phyloP scores from a whole-genome alignment of 2,329 filamentous ascomycete genomes.

The Rutstroemia sp. region DNA sequence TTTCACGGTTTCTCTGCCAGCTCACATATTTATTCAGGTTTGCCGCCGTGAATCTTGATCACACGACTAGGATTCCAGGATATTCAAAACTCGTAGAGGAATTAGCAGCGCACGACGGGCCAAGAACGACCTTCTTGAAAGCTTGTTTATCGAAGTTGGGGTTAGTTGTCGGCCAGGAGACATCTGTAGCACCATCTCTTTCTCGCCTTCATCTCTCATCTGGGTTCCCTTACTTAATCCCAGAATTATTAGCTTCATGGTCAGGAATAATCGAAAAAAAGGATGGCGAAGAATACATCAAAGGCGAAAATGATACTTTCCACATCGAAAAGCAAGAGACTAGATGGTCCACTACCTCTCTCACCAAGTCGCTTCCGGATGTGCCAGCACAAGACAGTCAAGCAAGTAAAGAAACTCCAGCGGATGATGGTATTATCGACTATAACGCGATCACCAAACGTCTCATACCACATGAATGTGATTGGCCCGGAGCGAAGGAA shows the following conservation, averaged over 20 bases:
- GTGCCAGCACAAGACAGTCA: slow-evolving; percentile 26
- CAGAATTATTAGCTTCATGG: slow-evolving; percentile 58
- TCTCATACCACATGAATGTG: slow-evolving; percentile 63
- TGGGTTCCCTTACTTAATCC: slow-evolving; percentile 53
- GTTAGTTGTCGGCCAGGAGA: slow-evolving; percentile 66
- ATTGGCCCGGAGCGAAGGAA: slow-evolving; percentile 59
- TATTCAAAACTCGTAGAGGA: slow-evolving; percentile 65
- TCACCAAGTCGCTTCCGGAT: slow-evolving; percentile 44
- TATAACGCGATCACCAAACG: slow-evolving; percentile 67
- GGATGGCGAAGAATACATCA: slow-evolving; percentile 63
- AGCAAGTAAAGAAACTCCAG: slow-evolving; percentile 28
- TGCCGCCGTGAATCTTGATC: slow-evolving; percentile 67
- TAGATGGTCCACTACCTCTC: slow-evolving; percentile 47
- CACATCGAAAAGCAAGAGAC: slow-evolving; percentile 62
- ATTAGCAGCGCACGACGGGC: slow-evolving; percentile 60
- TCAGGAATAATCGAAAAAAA: slow-evolving; percentile 60
- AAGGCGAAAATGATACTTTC: slow-evolving; percentile 77
- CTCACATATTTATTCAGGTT: slow-evolving; percentile 52
- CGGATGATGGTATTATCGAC: slow-evolving; percentile 58
- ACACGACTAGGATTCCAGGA: slow-evolving; percentile 55
- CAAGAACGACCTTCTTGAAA: slow-evolving; percentile 68
- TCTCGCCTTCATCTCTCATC: slow-evolving; percentile 79
- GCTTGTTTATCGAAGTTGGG: slow-evolving; percentile 74
- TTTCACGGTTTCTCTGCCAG: neutral
- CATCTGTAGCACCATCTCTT: slow-evolving; percentile 65